phyloP scores from a whole-genome alignment of 2,329 filamentous ascomycete genomes.

The Metarhizium humberi region DNA sequence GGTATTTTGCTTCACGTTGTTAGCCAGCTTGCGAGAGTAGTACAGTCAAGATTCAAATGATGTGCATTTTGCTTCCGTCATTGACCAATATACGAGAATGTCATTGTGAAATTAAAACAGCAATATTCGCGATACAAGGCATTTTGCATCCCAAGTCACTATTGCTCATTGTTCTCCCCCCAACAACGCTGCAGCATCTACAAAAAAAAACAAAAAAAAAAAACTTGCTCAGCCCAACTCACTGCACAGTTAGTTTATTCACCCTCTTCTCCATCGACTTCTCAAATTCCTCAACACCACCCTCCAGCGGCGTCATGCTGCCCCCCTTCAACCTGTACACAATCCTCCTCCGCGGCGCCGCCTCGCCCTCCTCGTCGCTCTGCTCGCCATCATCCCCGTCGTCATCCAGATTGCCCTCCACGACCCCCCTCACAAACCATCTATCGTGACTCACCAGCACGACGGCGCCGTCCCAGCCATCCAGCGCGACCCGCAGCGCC shows the following conservation, averaged over 20 bases:
- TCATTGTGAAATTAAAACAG: too few species aligned
- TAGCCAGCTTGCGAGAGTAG: too few species aligned
- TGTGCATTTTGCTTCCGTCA: too few species aligned
- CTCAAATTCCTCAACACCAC: slow-evolving; percentile 59
- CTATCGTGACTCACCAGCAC: slow-evolving; percentile 74
- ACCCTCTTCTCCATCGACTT: slow-evolving; percentile 51
- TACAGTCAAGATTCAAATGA: too few species aligned
- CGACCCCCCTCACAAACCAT: slow-evolving; percentile 66
- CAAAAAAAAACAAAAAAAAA: too few species aligned
- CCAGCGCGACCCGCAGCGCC: slow-evolving; percentile 57
- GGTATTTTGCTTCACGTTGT: too few species aligned
- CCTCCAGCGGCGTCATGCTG: slow-evolving; percentile 42
- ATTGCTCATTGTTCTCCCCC: too few species aligned
- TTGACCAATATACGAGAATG: too few species aligned
- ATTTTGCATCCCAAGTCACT: too few species aligned
- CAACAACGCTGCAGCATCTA: too few species aligned
- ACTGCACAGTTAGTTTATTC: slow-evolving; percentile 26
- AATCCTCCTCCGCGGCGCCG: slow-evolving; percentile 35
- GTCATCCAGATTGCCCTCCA: slow-evolving; percentile 34
- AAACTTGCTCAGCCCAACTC: not conserved
- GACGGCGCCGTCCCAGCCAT: slow-evolving; percentile 63
- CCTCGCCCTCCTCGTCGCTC: slow-evolving; percentile 29
- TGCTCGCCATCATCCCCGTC: slow-evolving; percentile 24
- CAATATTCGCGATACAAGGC: too few species aligned
- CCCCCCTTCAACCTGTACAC: slow-evolving; percentile 54